Base-by-base conservation (phyloP, 495 filamentous ascomycete species). In the Xylaria intraflava region DNA sequence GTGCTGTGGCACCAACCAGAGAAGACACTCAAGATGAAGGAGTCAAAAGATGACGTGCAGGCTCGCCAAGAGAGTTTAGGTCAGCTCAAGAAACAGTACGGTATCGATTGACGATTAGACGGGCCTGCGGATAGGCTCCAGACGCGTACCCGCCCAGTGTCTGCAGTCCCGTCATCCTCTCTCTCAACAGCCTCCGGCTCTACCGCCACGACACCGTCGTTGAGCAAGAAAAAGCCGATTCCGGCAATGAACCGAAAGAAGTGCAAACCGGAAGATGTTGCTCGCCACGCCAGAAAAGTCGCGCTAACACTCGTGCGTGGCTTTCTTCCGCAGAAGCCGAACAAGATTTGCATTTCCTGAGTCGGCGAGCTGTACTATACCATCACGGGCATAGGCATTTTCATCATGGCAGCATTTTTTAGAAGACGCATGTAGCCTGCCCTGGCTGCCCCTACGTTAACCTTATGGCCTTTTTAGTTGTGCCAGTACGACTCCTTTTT, bases 1-100 rank as follows among this genome's bases (percentile, higher is more conserved):
- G 93, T 97, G 51, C 78, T 98, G 69, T 97, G 96, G 69, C 93
- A 98, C 70, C 93, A 98, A 76, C 92, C 92, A 62, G 94, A 97
- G 68, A 96, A 97, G 81, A 96, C 95, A 84, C 76, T 79, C 59
- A 85, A 83, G 70, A 86, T 90, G 72, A 91, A 92, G 82, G 88
- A 93, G 69, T 86, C 91, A 72, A 91, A 92, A 83, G 88, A 93
- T 69, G 90, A 97, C 72, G 79, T 98, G 53, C 88, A 90, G 56
- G 86, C 90, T 68, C 87, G 93, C 72, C 88, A 95, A 74, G 87
- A 95, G 67, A 94, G 92, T 76, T 80, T 98, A 85, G 93, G 96
- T 83, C 88, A 88, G 76, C 81, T 96, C 75, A 98, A 98, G 78
- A 84, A 85, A 68, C 88, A 97, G 69, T 89, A 98, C 73, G 91